Base-by-base conservation (phyloP, 805 yeast genomes). In the Peterozyma toletana region DNA sequence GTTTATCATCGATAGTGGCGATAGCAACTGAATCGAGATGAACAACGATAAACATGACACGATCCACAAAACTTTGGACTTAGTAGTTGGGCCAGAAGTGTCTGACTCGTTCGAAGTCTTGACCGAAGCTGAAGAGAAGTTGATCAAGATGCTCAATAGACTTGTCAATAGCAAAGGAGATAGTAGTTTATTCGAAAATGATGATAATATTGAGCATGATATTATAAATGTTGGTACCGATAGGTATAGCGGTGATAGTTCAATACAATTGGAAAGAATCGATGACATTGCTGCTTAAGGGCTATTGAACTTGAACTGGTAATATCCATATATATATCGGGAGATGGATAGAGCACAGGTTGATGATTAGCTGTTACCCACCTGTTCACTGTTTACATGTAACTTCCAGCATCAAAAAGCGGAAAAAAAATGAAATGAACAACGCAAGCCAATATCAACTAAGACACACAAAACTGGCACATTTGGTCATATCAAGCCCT, bases 241-340 rank as follows among this genome's bases (percentile, higher is more conserved):
- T 37, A 64, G 41, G 36, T 59, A 59, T 30, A 62, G 41, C 5
- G 69, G 69, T 0, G 66, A 55, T 15, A 56, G 46, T 33, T 60
- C 64, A 9, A 58, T 46, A 18, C 56, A 37, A 14, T 40, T 43
- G 27, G 27, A 21, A 5, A 21, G 27, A 5, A 21, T 21, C 27
- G 27, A 21, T 4, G 27, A 7, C 27, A 21, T 21, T 21, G 27
- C 7, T 21, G 27, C 27, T 21, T 21, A 7, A 7, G 7, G 27
- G 27, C 27, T 21, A 21, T 21, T 21, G 27, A 7, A 21, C 7
- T 5, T 21, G 7, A 21, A 7, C 27, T 4, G 27, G 27, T 5
- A 21, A 21, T 21, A 7, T 4, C 27, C 27, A 21, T 21, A 21
- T 21, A 21, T 21, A 21, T 21, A n/a, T n/a, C n/a, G 27, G 27